Evolutionary conservation across 352 stramenopile genomes (phyloP).

Genomic region (Phytophthora citrophthora): DNA sequence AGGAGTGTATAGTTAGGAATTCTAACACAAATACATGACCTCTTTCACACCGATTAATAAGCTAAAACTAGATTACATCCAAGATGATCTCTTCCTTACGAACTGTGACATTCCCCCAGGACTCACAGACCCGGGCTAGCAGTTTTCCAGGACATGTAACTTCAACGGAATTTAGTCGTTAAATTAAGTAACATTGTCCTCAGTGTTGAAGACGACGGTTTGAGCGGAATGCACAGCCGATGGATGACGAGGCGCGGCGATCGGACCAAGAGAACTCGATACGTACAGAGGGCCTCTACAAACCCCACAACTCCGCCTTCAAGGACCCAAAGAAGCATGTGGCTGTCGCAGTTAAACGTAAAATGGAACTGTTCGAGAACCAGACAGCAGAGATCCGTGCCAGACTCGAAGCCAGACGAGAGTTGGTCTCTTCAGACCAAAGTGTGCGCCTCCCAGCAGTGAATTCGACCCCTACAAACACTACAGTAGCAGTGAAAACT

Average conservation of each 20-base stretch:
- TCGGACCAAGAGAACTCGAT: slow-evolving; percentile 1
- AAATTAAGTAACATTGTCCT: no score
- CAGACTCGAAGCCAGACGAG: slow-evolving; percentile 36
- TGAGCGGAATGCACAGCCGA: slow-evolving; percentile 20
- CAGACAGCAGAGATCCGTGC: slow-evolving; percentile 52
- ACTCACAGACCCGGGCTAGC: no score
- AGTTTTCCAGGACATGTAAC: no score
- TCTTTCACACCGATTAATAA: no score
- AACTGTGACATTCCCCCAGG: no score
- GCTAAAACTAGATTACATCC: no score
- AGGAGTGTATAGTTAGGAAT: no score
- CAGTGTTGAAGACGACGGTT: no score
- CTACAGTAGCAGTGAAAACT: neutral
- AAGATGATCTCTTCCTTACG: no score
- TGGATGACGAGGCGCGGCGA: slow-evolving; percentile 21
- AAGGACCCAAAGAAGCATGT: slow-evolving; percentile 6
- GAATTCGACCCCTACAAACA: neutral
- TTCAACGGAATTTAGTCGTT: no score
- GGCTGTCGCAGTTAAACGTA: slow-evolving; percentile 13
- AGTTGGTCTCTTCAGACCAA: slow-evolving; percentile 1
- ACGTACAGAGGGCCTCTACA: slow-evolving; percentile 6
- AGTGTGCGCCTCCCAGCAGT: slow-evolving; percentile 23
- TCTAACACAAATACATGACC: no score
- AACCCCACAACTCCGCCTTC: slow-evolving; percentile 2
- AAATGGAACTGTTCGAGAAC: slow-evolving; percentile 54